Evolutionary conservation across 2,329 filamentous ascomycete genomes (phyloP), one percentile per base, ranked within the genome.

Genomic region (Stemphylium beticola): DNA sequence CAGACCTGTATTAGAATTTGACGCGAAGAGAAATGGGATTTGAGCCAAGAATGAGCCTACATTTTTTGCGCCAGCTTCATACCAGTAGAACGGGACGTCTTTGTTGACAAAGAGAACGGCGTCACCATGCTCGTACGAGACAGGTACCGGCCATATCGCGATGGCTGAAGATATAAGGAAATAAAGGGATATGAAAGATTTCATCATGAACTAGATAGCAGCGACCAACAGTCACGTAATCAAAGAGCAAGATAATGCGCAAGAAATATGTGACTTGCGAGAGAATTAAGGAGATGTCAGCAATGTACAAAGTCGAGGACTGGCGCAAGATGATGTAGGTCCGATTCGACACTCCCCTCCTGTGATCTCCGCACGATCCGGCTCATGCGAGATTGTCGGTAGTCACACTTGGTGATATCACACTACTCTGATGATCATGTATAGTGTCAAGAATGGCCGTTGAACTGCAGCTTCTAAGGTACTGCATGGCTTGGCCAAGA

Each of bases 111-210:
- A 80, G 2, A 80, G 52, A 9, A 76, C 72, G 22, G 60, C 65
- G 43, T 77, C 65, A 17, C 78, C 78, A 29, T 71, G 68, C 9
- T 65, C 62, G 47, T 77, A 78, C 1, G 58, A 64, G 8, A 62
- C 55, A 12, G 78, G 78, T 8, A 77, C 62, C 1, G 78, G 78
- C 78, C 78, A 81, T 46, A 81, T 62, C 2, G 79, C 78, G 3
- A 64, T 39, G 7, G 65, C 68, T n/a, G 68, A 54, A 4, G 62
- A 56, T 22, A 61, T 26, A 39, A 72, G 61, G 22, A 70, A 48
- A 39, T 61, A 51, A 17, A 68, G 4, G 2, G 47, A 33, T 12
- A 58, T 4, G 32, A 64, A 22, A n/a, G 47, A 34, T 33, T 59
- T 72, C 74, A 76, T 76, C 4, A 18, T 56, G 33, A 34, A 52